Evolutionary conservation across 495 filamentous ascomycete genomes (phyloP).

Genomic region (Neurospora sp.): DNA sequence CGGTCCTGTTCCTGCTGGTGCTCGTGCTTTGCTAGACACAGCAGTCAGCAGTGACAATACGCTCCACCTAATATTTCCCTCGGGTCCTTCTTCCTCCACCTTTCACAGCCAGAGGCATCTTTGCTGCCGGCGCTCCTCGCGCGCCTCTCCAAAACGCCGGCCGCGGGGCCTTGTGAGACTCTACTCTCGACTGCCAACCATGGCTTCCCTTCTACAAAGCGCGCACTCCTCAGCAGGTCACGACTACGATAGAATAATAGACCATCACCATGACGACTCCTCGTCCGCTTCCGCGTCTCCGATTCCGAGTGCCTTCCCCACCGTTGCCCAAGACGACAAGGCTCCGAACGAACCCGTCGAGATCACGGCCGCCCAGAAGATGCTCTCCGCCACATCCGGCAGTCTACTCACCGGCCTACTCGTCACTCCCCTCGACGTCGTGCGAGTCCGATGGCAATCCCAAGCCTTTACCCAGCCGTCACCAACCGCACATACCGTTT

Average conservation of each 20-base stretch:
- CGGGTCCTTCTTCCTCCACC: neutral
- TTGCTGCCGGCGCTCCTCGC: neutral
- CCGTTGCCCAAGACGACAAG: slow-evolving; percentile 13
- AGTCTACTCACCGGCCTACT: slow-evolving; percentile 83
- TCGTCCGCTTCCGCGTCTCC: slow-evolving; percentile 16
- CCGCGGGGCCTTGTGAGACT: neutral
- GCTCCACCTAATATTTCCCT: neutral
- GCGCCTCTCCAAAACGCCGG: neutral
- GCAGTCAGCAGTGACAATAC: neutral
- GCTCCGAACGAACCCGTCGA: slow-evolving; percentile 35
- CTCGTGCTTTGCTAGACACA: neutral
- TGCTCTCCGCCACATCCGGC: slow-evolving; percentile 86
- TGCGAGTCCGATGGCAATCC: slow-evolving; percentile 88
- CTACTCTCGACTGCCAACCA: neutral
- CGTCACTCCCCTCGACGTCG: slow-evolving; percentile 93
- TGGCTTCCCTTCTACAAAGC: slow-evolving; percentile 8
- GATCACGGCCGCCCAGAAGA: slow-evolving; percentile 75
- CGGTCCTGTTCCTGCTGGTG: neutral
- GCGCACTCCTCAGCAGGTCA: slow-evolving; percentile 4
- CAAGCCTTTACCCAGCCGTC: slow-evolving; percentile 45
- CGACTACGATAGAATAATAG: slow-evolving; percentile 12
- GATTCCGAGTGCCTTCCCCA: slow-evolving; percentile 7
- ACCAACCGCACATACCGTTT: slow-evolving; percentile 6
- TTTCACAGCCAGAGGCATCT: neutral
- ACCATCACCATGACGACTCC: neutral